A percentile compares a stretch with the other conserved stretches of the same genome.
Conservation (phyloP, 345 rosid genomes). For the Cardamine chenopodiifolia region DNA sequence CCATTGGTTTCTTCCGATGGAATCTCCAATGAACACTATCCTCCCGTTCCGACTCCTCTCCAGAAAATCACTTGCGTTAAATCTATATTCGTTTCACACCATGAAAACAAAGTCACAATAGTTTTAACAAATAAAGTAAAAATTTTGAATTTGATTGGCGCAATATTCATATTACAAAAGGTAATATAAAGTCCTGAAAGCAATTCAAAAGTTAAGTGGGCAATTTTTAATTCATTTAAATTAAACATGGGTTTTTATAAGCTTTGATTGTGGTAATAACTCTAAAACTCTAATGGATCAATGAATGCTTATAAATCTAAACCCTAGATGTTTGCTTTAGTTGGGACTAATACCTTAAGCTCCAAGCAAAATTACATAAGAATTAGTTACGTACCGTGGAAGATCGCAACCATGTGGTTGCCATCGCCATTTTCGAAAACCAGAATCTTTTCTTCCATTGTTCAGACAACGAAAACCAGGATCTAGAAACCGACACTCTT, state of each 20-base stretch:
- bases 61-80: constrained; percentile 69
- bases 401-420: constrained; percentile 73
- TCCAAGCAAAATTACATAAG: constrained; percentile 23
- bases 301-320: neutral
- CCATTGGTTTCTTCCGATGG: constrained; percentile 93
- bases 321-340: constrained; percentile 7
- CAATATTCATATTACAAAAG: constrained; percentile 16
- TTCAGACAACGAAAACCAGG: constrained; percentile 74
- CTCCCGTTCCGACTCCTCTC: constrained; percentile 72
- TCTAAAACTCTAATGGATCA: neutral
- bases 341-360: constrained; percentile 18
- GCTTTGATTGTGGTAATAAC: neutral
- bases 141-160: constrained; percentile 21
- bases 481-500: constrained; percentile 82
- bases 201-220: neutral
- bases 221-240: neutral
- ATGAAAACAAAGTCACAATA: neutral
- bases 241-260: neutral
- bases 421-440: constrained; percentile 86
- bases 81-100: constrained; percentile 46
- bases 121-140: neutral
- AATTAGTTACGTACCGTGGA: constrained; percentile 57
- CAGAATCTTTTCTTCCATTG: constrained; percentile 65
- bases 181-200: neutral
- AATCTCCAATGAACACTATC: constrained; percentile 85